These are phyloP conservation scores for cucumber (Cucumis sativus) DNA, from an alignment of 306 rosid genomes.

Conservation along the genomic window DNA sequence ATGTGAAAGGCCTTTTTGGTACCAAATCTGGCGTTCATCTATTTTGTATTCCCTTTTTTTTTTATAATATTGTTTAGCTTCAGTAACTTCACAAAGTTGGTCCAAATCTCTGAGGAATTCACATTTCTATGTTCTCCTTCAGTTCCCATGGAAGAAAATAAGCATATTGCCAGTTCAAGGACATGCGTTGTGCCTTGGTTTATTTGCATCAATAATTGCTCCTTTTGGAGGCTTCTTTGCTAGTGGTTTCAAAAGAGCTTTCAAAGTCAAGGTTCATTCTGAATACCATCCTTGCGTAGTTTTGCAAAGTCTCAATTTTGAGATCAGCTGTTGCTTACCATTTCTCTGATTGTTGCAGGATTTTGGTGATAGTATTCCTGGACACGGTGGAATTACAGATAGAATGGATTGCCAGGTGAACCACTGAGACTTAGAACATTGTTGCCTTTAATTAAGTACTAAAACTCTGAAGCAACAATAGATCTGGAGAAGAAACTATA, in stretches of 20 bases:
- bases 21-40: background rate
- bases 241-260: slow-evolving; percentile 98
- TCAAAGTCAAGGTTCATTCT: slow-evolving; percentile 68
- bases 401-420: slow-evolving; percentile 99
- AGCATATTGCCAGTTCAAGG: slow-evolving; percentile 79
- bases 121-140: slow-evolving; percentile 12
- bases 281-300: background rate
- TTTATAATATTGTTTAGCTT: background rate
- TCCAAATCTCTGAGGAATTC: background rate
- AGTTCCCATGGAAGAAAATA: slow-evolving; percentile 86
- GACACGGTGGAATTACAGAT: slow-evolving; percentile 97
- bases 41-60: background rate
- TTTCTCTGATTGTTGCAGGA: slow-evolving; percentile 40
- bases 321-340: slow-evolving; percentile 1
- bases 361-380: slow-evolving; percentile 98
- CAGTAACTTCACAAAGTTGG: background rate
- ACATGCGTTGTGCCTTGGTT: slow-evolving; percentile 84
- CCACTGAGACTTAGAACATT: background rate
- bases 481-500: background rate
- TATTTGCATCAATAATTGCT: slow-evolving; percentile 92
- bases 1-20: background rate
- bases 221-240: slow-evolving; percentile 99
- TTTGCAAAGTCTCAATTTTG: background rate
- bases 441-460: background rate
- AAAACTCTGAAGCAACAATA: background rate